Evolutionary conservation across 768 basidiomycete genomes (phyloP).

Genomic region (Leccinellum albellum): DNA sequence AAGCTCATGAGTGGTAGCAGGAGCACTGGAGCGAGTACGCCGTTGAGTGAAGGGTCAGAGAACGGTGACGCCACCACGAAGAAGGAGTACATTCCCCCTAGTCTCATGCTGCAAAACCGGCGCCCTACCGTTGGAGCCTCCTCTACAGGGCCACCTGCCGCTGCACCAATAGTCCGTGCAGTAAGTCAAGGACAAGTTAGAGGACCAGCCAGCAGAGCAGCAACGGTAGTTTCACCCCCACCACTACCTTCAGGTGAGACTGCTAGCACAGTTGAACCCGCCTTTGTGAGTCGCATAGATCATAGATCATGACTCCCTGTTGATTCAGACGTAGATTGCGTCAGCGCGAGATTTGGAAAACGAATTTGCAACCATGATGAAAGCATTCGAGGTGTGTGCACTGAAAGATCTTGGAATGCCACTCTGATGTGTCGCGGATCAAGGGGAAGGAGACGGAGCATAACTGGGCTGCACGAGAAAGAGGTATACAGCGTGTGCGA

Average conservation of each 20-base stretch:
- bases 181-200: conserved; percentile 48
- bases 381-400: conserved; percentile 70
- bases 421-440: conserved; percentile 1
- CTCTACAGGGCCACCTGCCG: conserved; percentile 23
- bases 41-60: conserved; percentile 59
- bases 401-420: background rate
- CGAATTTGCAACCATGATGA: conserved; percentile 77
- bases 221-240: conserved; percentile 37
- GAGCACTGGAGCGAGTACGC: conserved; percentile 39
- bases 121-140: conserved; percentile 41
- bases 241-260: conserved; percentile 42
- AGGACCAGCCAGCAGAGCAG: conserved; percentile 62
- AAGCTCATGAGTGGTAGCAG: conserved; percentile 52
- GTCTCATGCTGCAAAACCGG: conserved; percentile 54
- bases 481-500: conserved; percentile 69
- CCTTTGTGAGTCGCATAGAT: conserved; percentile 53
- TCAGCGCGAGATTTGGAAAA: conserved; percentile 80
- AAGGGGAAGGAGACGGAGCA: conserved; percentile 98
- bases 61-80: conserved; percentile 35
- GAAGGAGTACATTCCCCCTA: conserved; percentile 74
- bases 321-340: conserved; percentile 55
- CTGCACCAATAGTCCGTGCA: conserved; percentile 37
- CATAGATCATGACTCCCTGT: background rate
- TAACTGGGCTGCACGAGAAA: conserved; percentile 87
- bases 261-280: conserved; percentile 50